Conservation (phyloP, 129 eudicot species). For the Pittosporum tobira region DNA sequence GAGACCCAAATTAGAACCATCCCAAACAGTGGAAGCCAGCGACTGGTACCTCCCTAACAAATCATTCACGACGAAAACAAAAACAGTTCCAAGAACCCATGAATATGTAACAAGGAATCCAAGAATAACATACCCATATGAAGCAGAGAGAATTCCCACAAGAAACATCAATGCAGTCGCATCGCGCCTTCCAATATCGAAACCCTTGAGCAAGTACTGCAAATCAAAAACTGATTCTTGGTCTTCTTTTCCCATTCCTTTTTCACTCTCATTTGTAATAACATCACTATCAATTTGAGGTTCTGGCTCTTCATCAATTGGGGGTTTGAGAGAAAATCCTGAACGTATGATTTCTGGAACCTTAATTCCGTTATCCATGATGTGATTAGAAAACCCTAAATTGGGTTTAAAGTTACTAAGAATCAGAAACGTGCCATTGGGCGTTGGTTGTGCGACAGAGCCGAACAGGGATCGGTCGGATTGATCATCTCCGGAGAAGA, state of each 20-base stretch:
- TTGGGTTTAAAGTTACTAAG: constrained; percentile 28
- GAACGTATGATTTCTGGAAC: constrained; percentile 31
- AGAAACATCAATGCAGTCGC: constrained; percentile 62
- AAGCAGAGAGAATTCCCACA: constrained; percentile 53
- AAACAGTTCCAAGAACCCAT: constrained; percentile 74
- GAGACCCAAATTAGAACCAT: constrained; percentile 69
- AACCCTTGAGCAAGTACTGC: constrained; percentile 41
- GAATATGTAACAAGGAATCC: constrained; percentile 81
- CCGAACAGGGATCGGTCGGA: constrained; percentile 57
- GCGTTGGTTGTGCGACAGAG: constrained; percentile 11
- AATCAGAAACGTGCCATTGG: constrained; percentile 29
- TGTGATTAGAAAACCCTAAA: constrained; percentile 31
- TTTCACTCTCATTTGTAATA: constrained; percentile 13
- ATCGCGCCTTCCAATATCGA: constrained; percentile 62
- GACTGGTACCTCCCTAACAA: constrained; percentile 55
- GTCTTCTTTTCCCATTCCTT: constrained; percentile 13
- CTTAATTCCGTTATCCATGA: constrained; percentile 52
- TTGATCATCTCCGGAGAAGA: constrained; percentile 76
- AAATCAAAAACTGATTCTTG: constrained; percentile 33
- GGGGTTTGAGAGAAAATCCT: constrained; percentile 31
- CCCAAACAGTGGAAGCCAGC: constrained; percentile 50
- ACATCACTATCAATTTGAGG: background rate
- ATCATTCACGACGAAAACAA: constrained; percentile 59
- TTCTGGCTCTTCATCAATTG: constrained; percentile 12
- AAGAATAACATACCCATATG: constrained; percentile 72